Percentiles rank a stretch among this genome's conserved stretches.
These are phyloP conservation scores for Solanum sejunctum DNA, from an alignment of 257 asterid genomes.

Conservation along the genomic window DNA sequence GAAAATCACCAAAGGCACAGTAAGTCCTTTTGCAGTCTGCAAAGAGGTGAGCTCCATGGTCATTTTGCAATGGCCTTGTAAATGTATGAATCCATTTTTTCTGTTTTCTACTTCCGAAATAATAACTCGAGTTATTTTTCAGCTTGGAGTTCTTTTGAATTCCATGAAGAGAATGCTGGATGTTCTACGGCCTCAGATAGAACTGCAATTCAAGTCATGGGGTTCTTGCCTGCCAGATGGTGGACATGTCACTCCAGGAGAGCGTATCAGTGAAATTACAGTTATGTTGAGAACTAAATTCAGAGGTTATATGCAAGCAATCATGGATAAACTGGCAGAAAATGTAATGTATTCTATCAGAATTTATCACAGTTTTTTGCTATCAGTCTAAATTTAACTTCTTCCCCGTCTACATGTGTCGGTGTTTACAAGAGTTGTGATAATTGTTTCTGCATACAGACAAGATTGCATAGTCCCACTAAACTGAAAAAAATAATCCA, in stretches of 20 bases:
- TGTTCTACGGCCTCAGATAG: constrained; percentile 55
- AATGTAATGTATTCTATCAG: constrained; percentile 44
- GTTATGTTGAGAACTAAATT: constrained; percentile 82
- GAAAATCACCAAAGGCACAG: constrained; percentile 64
- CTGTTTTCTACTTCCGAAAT: neutral
- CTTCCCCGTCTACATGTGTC: neutral
- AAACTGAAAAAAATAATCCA: constrained; percentile 77
- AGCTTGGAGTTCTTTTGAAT: constrained; percentile 82
- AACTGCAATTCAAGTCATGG: constrained; percentile 63
- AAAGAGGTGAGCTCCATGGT: constrained; percentile 30
- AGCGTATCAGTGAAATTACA: constrained; percentile 70
- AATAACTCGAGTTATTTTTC: constrained; percentile 2
- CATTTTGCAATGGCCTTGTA: neutral
- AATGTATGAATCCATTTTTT: neutral
- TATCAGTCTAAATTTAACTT: neutral
- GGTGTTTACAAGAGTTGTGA: neutral
- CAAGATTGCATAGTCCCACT: constrained; percentile 61
- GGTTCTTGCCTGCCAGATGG: constrained; percentile 71
- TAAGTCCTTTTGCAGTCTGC: constrained; percentile 31
- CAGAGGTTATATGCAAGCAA: constrained; percentile 68
- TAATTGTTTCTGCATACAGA: constrained; percentile 24
- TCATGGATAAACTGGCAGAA: constrained; percentile 71
- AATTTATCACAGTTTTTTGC: neutral
- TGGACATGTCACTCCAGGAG: constrained; percentile 55
- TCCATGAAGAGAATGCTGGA: constrained; percentile 88